These are phyloP conservation scores for Penstemon davidsonii DNA, from an alignment of 257 asterid species.

Conservation along the genomic window DNA sequence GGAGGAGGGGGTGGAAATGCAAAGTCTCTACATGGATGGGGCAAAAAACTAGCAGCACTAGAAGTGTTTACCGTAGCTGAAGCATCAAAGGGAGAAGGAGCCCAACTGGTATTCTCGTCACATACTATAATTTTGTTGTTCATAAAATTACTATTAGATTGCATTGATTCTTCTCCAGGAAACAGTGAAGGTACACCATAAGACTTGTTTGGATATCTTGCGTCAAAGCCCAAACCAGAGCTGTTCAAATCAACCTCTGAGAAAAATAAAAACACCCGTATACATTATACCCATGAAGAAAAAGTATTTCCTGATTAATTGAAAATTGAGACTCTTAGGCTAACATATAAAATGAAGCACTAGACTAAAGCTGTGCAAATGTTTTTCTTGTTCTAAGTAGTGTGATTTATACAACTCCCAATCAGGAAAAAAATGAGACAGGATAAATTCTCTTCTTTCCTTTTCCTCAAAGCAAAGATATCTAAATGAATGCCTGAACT, in stretches of 20 bases:
- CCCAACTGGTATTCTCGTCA: constrained; percentile 46
- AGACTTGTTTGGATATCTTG: constrained; percentile 51
- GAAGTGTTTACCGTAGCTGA: constrained; percentile 36
- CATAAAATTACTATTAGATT: constrained; percentile 23
- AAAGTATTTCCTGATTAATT: constrained; percentile 1
- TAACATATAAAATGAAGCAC: constrained; percentile 17
- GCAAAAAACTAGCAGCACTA: constrained; percentile 27
- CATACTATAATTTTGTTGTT: constrained; percentile 50
- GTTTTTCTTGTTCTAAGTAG: constrained; percentile 4
- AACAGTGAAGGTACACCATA: constrained; percentile 36
- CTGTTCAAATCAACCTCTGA: constrained; percentile 69
- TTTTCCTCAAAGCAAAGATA: constrained; percentile 11
- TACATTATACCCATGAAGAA: constrained; percentile 5
- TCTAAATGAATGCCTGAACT: background rate
- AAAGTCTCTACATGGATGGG: constrained; percentile 68
- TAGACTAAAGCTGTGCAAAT: background rate
- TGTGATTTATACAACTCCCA: background rate
- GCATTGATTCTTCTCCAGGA: constrained; percentile 36
- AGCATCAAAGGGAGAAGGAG: constrained; percentile 40
- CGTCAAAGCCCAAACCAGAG: constrained; percentile 55
- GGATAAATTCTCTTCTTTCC: background rate
- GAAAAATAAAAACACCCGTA: constrained; percentile 35
- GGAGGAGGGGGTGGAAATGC: constrained; percentile 93
- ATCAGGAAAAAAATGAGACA: background rate
- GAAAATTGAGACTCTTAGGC: constrained; percentile 8